phyloP scores from a whole-genome alignment of 768 basidiomycete species.

The Paxillus involutus region DNA sequence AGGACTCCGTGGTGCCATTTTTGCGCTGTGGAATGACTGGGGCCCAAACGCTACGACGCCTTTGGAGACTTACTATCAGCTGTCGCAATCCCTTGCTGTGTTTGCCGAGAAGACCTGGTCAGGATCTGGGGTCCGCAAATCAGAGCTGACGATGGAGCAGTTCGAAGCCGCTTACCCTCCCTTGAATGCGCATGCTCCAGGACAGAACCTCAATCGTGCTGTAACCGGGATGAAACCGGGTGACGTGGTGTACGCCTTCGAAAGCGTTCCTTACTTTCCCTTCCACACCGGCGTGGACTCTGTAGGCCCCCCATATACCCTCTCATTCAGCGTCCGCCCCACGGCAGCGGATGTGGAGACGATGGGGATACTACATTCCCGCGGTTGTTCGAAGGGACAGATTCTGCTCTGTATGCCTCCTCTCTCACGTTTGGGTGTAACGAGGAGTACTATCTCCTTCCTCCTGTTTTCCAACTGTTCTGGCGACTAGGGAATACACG shows the following conservation, averaged over 20 bases:
- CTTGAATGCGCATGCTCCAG: conserved; percentile 40
- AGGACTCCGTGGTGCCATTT: conserved; percentile 34
- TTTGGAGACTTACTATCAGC: conserved; percentile 43
- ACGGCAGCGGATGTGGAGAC: conserved; percentile 10
- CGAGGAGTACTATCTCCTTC: conserved; percentile 36
- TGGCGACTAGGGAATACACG: conserved; percentile 36
- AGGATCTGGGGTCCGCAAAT: conserved; percentile 36
- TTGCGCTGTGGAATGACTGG: conserved; percentile 46
- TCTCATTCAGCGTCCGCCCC: conserved; percentile 40
- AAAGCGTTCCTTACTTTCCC: conserved; percentile 15
- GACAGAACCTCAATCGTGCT: conserved; percentile 44
- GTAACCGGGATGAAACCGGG: conserved; percentile 26
- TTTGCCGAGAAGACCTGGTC: conserved; percentile 46
- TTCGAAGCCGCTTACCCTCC: conserved; percentile 37
- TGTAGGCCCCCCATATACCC: conserved; percentile 44
- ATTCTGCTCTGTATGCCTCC: conserved; percentile 35
- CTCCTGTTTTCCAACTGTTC: conserved; percentile 31
- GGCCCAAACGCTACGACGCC: conserved; percentile 46
- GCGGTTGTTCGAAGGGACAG: conserved; percentile 34
- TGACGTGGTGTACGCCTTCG: conserved; percentile 30
- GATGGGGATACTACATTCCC: conserved; percentile 12
- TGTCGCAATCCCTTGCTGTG: conserved; percentile 39
- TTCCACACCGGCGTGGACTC: conserved; percentile 34
- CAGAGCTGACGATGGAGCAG: conserved; percentile 33
- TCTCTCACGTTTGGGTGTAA: conserved; percentile 41